Evolutionary conservation across 352 stramenopile species (phyloP).

Genomic region (Phytophthora hybrid): DNA sequence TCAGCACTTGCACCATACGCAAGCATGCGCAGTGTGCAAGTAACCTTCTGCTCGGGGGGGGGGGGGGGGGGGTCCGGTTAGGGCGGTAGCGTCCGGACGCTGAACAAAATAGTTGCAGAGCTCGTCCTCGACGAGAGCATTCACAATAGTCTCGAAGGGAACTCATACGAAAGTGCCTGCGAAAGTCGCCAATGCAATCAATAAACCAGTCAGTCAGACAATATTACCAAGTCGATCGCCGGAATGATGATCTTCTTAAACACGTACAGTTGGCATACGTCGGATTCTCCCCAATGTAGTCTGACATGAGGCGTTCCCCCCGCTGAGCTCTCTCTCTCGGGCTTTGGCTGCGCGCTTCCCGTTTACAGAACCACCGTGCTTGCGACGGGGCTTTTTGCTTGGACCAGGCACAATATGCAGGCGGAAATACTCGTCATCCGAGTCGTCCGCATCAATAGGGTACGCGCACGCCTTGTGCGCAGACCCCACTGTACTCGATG

Average conservation of each 20-base stretch:
- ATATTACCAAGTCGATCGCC: too few species aligned
- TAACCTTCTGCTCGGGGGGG: not conserved
- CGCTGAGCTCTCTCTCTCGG: too few species aligned
- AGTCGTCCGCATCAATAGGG: not conserved
- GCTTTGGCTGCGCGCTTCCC: not conserved
- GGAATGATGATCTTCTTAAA: too few species aligned
- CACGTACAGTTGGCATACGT: too few species aligned
- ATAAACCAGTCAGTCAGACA: not conserved
- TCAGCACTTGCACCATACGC: not conserved
- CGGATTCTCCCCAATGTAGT: too few species aligned
- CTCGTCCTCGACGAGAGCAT: not conserved
- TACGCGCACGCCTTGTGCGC: too few species aligned
- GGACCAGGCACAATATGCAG: not conserved
- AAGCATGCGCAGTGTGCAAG: not conserved
- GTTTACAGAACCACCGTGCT: not conserved
- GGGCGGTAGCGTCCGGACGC: not conserved
- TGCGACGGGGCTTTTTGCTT: not conserved
- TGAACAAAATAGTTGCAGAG: not conserved
- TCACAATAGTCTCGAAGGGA: not conserved
- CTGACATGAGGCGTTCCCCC: too few species aligned
- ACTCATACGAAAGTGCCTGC: not conserved
- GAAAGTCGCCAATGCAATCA: not conserved
- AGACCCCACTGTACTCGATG: too few species aligned
- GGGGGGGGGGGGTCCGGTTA: too few species aligned
- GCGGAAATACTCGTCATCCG: not conserved